These are phyloP conservation scores for Geranium rotundifolium DNA, from an alignment of 345 rosid species.

Conservation along the genomic window DNA sequence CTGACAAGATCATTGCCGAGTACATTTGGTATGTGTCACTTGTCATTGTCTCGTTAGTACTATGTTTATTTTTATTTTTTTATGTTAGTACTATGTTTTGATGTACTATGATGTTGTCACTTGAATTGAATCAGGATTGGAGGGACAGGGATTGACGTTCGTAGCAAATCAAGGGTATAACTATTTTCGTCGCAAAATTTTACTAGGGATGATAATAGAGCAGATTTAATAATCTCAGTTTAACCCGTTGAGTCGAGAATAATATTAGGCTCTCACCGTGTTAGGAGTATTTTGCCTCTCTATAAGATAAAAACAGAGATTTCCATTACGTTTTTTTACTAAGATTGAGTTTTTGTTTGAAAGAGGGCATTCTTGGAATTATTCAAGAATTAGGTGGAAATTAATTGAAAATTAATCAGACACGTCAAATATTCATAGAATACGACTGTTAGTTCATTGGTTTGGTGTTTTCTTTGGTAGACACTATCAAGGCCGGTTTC, in stretches of 20 bases:
- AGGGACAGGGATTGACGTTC: conserved; percentile 72
- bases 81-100: background rate
- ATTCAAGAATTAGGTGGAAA: background rate
- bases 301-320: no score
- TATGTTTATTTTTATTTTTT: background rate
- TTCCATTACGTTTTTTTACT: no score
- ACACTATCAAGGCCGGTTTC: conserved; percentile 73
- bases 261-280: no score
- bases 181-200: background rate
- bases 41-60: background rate
- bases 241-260: no score
- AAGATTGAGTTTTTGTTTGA: no score
- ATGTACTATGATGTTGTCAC: background rate
- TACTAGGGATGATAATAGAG: no score
- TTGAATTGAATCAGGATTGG: conserved; percentile 52
- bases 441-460: background rate
- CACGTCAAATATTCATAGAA: no score
- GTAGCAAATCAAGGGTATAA: conserved; percentile 94
- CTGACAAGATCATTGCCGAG: conserved; percentile 84
- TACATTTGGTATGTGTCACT: conserved; percentile 69
- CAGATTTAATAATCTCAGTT: no score
- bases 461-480: conserved; percentile 16
- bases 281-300: no score
- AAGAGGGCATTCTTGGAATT: no score
- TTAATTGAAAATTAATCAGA: no score